Base-by-base conservation (phyloP, 306 rosid genomes). In the Ceratonia siliqua region DNA sequence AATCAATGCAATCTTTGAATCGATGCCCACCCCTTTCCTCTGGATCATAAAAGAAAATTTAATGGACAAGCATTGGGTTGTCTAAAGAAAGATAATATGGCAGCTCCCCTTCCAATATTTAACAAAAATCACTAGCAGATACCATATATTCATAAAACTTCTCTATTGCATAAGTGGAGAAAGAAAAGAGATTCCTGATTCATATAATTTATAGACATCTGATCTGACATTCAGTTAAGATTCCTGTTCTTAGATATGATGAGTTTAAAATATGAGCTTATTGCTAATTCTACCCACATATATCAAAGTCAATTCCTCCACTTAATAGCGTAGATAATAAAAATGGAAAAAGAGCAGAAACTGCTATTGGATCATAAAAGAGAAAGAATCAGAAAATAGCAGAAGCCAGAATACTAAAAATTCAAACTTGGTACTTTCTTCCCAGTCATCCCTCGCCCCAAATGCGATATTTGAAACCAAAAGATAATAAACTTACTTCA, bases 401-500 rank as follows among this genome's bases (percentile, higher is more conserved):
- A 0, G 13, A 12, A n/a, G 22, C 68, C 68, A 32, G 4, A 36
- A 33, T 36, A 62, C 28, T 8, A 63, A 63, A 62, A 0, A 11
- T 36, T 22, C 70, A 61, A 39, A 54, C n/a, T 54, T 20, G 11
- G 61, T 20, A 22, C 33, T 10, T 24, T 22, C 61, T 54, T 28
- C 5, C 33, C 42, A n/a, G n/a, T n/a, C n/a, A n/a, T n/a, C n/a
- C 24, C 54, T 0, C 6, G 24, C 54, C 5, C 52, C 17, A 3
- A 10, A 55, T 55, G 62, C 5, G 9, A 28, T 15, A 1, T 21
- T n/a, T 46, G 20, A 43, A 14, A 32, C 18, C 22, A 11, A 41
- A 57, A 33, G 32, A 62, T 0, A 67, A 39, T 24, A 63, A 14
- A 74, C 86, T 85, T 64, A 85, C 89, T 48, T 42, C 18, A 85